Percentiles rank a stretch among this genome's conserved stretches.
Evolutionary conservation across 2,329 filamentous ascomycete species (phyloP).

Genomic region (Chaetoscypha palmicola): DNA sequence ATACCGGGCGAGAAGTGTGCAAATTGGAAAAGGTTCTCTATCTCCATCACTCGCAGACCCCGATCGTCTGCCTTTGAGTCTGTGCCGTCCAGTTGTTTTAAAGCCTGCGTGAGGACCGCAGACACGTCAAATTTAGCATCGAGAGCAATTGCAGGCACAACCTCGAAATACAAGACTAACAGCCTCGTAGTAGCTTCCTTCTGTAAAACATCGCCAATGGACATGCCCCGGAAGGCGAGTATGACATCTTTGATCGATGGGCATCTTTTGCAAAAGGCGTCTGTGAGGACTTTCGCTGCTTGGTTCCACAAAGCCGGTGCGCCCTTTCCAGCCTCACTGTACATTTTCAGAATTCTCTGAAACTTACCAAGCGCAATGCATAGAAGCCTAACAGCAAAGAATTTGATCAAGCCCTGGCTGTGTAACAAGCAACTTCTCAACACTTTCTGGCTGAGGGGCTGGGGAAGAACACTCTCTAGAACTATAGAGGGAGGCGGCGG

Average conservation of each 20-base stretch:
- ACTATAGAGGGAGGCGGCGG: slow-evolving; percentile 75
- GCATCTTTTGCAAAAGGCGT: slow-evolving; percentile 70
- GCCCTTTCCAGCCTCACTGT: slow-evolving; percentile 35
- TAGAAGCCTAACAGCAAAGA: slow-evolving; percentile 77
- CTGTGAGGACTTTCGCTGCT: slow-evolving; percentile 58
- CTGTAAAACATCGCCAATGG: slow-evolving; percentile 64
- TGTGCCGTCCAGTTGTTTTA: slow-evolving; percentile 54
- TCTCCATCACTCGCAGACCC: slow-evolving; percentile 60
- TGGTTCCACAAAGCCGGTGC: slow-evolving; percentile 55
- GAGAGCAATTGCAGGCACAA: slow-evolving; percentile 70
- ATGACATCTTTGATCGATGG: slow-evolving; percentile 79
- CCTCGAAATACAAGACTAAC: slow-evolving; percentile 76
- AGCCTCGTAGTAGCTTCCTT: slow-evolving; percentile 73
- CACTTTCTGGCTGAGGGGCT: slow-evolving; percentile 72
- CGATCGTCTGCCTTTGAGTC: slow-evolving; percentile 37
- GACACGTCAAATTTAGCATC: slow-evolving; percentile 87
- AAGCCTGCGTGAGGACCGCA: slow-evolving; percentile 59
- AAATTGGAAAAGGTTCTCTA: slow-evolving; percentile 75
- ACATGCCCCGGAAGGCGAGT: slow-evolving; percentile 61
- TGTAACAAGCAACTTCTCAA: slow-evolving; percentile 72
- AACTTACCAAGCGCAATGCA: slow-evolving; percentile 76
- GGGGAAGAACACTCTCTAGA: slow-evolving; percentile 80
- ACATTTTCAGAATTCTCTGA: slow-evolving; percentile 36
- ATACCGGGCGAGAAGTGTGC: slow-evolving; percentile 75
- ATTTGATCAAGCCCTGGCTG: slow-evolving; percentile 72